phyloP scores from a whole-genome alignment of 805 yeast species.

The Lipomyces japonicus region DNA sequence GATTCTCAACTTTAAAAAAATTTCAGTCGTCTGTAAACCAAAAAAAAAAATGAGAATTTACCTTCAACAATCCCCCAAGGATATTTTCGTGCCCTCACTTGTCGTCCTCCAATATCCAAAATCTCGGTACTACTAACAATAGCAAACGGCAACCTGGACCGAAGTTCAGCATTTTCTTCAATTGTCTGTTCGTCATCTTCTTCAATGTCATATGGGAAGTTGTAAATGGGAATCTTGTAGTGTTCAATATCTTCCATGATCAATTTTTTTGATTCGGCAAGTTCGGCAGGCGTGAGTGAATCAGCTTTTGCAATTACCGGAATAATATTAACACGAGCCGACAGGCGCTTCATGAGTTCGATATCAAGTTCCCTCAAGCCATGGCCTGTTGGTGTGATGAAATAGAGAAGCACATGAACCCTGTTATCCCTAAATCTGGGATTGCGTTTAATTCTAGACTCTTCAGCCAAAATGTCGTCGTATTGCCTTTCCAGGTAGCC shows the following conservation, averaged over 20 bases:
- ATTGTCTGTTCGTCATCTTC: constrained; percentile 45
- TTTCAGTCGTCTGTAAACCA: background rate
- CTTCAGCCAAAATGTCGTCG: constrained; percentile 69
- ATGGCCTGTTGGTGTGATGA: constrained; percentile 60
- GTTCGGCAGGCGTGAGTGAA: constrained; percentile 64
- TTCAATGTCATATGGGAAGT: constrained; percentile 65
- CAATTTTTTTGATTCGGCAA: constrained; percentile 49
- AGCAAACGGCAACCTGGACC: constrained; percentile 58
- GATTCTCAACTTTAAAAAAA: constrained; percentile 37
- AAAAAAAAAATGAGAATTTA: constrained; percentile 30
- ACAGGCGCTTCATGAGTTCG: constrained; percentile 62
- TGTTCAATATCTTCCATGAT: constrained; percentile 55
- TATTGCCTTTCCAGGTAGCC: constrained; percentile 66
- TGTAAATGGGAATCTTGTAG: constrained; percentile 61
- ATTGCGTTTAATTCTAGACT: constrained; percentile 67
- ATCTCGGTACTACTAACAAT: constrained; percentile 49
- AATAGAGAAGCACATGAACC: constrained; percentile 74
- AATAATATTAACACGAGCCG: constrained; percentile 72
- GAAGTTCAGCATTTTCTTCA: constrained; percentile 41
- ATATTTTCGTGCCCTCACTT: constrained; percentile 51
- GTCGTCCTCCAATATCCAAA: constrained; percentile 40
- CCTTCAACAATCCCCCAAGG: constrained; percentile 65
- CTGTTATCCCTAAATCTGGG: constrained; percentile 68
- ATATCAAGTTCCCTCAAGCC: constrained; percentile 67
- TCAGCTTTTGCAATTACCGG: constrained; percentile 84